phyloP scores from a whole-genome alignment of 495 filamentous ascomycete genomes.

The Clavariopsis aquatica region DNA sequence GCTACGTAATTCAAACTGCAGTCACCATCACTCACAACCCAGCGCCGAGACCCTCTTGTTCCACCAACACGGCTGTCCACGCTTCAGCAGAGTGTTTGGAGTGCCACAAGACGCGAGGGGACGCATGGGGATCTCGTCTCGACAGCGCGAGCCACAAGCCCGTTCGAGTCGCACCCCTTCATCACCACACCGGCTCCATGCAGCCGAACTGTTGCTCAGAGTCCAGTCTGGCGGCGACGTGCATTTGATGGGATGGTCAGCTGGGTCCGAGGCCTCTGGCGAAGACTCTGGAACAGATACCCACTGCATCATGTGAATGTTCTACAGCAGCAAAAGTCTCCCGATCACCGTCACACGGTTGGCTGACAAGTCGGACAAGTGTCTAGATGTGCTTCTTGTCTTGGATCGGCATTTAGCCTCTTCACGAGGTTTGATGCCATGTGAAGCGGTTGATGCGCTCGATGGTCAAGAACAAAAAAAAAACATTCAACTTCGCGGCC shows the following conservation, averaged over 20 bases:
- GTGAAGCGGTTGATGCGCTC: not conserved
- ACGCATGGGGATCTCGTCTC: constrained; percentile 30
- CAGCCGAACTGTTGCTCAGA: constrained; percentile 22
- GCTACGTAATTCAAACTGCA: not conserved
- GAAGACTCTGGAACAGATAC: not conserved
- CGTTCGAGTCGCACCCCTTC: constrained; percentile 22
- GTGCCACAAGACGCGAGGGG: constrained; percentile 23
- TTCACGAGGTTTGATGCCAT: not conserved
- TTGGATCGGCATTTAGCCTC: constrained; percentile 5
- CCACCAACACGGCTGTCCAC: not conserved
- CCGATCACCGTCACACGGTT: constrained; percentile 19
- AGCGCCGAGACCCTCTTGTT: not conserved
- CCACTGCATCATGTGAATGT: constrained; percentile 28
- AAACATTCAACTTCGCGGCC: constrained; percentile 5
- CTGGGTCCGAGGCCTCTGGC: constrained; percentile 21
- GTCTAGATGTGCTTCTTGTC: not conserved
- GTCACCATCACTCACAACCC: too few relatives aligned
- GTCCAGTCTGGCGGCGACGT: constrained; percentile 28
- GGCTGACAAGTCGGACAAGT: not conserved
- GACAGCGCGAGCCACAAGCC: constrained; percentile 12
- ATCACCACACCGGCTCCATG: constrained; percentile 16
- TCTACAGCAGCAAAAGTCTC: constrained; percentile 11
- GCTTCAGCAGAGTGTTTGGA: not conserved
- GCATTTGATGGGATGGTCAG: constrained; percentile 30
- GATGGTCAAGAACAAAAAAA: not conserved